Evolutionary conservation across 169 alveolate species (phyloP).

Genomic region (Eimeria maxima): DNA sequence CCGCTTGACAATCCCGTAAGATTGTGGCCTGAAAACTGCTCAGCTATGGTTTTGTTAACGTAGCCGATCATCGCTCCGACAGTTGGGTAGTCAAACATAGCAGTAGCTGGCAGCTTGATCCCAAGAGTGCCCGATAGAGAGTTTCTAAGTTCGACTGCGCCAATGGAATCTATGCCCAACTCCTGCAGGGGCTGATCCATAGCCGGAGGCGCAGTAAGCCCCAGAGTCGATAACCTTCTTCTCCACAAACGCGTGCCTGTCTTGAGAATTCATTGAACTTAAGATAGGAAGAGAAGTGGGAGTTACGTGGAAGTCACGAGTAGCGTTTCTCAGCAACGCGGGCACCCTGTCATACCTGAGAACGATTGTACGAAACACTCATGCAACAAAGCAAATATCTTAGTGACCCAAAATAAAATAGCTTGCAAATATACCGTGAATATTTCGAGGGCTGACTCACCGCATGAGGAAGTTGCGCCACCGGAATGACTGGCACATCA

Average conservation of each 20-base stretch:
- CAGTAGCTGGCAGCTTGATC: constrained; percentile 88
- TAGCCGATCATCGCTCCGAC: constrained; percentile 86
- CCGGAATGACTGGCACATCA: constrained; percentile 83
- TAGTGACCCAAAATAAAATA: not conserved
- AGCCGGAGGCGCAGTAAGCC: constrained; percentile 80
- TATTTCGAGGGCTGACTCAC: not conserved
- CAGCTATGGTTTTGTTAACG: constrained; percentile 81
- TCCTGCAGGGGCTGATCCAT: constrained; percentile 89
- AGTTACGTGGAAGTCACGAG: constrained; percentile 73
- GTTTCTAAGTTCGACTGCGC: constrained; percentile 87
- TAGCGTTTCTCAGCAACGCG: constrained; percentile 51
- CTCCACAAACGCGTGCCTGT: constrained; percentile 73
- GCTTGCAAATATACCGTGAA: not conserved
- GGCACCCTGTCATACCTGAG: constrained; percentile 80
- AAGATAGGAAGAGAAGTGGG: constrained; percentile 64
- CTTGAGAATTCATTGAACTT: constrained; percentile 76
- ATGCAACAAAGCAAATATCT: not conserved
- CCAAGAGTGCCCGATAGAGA: constrained; percentile 85
- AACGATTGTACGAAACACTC: not conserved
- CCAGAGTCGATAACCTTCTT: constrained; percentile 69
- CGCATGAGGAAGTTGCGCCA: constrained; percentile 84
- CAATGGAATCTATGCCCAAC: constrained; percentile 89
- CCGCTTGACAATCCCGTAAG: constrained; percentile 28
- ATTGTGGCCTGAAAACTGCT: constrained; percentile 74
- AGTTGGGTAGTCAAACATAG: constrained; percentile 88